phyloP scores from a whole-genome alignment of 129 eudicot genomes.

The Flaveria bidentis region DNA sequence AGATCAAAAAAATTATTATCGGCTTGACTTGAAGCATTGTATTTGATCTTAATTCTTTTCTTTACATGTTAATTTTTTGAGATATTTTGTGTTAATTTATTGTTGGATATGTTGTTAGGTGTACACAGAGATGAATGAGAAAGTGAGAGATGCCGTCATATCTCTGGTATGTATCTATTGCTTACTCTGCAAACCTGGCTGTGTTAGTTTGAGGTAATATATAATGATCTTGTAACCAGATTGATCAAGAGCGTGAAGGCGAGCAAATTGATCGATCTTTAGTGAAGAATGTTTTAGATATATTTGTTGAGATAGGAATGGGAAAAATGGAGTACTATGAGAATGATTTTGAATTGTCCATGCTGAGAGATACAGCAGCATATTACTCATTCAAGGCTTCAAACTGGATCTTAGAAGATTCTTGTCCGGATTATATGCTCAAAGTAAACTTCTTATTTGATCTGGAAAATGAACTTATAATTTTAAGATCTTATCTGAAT shows the following conservation, averaged over 20 bases:
- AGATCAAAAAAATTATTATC: neutral
- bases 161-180: slow-evolving; percentile 62
- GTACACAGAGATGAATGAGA: slow-evolving; percentile 68
- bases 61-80: neutral
- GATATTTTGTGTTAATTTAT: neutral
- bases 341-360: slow-evolving; percentile 73
- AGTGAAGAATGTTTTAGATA: slow-evolving; percentile 85
- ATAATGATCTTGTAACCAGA: slow-evolving; percentile 37
- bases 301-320: slow-evolving; percentile 96
- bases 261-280: slow-evolving; percentile 94
- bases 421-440: slow-evolving; percentile 85
- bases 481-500: slow-evolving; percentile 5
- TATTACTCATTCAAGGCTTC: slow-evolving; percentile 94
- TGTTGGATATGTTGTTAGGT: slow-evolving; percentile 48
- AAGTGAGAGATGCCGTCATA: slow-evolving; percentile 95
- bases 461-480: neutral
- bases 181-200: neutral
- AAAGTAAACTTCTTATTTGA: slow-evolving; percentile 43
- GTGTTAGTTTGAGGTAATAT: neutral
- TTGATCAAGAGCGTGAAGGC: slow-evolving; percentile 95
- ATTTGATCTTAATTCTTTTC: neutral
- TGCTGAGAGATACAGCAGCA: slow-evolving; percentile 77
- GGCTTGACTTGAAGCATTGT: neutral
- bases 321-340: slow-evolving; percentile 84
- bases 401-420: slow-evolving; percentile 82